These are phyloP conservation scores for Hanseniaspora singularis DNA, from an alignment of 805 yeast species.

Conservation along the genomic window DNA sequence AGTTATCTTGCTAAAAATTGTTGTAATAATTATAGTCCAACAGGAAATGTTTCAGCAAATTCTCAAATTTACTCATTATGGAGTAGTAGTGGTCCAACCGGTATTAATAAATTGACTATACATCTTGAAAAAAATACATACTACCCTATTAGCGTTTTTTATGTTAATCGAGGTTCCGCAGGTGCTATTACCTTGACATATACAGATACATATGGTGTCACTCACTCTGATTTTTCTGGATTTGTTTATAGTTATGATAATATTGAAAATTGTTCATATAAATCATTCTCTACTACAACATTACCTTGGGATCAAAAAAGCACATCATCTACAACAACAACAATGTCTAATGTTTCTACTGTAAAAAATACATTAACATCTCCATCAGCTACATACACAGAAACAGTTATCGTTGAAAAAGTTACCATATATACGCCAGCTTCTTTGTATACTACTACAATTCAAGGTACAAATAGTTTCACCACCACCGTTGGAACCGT, in stretches of 20 bases:
- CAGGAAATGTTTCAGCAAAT: not conserved
- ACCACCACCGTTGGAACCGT: not conserved
- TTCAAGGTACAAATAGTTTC: not conserved
- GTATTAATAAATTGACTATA: constrained; percentile 12
- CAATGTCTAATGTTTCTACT: no score
- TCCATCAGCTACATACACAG: not conserved
- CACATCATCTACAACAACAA: not conserved
- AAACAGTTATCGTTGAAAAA: no score
- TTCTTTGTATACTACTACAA: no score
- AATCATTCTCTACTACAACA: not conserved
- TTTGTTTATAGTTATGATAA: not conserved
- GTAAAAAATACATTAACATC: not conserved
- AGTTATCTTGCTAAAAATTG: not conserved
- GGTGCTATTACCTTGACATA: constrained; percentile 18
- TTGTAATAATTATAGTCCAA: not conserved
- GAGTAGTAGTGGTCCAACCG: constrained; percentile 1
- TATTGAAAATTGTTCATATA: not conserved
- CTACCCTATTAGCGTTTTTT: constrained; percentile 26
- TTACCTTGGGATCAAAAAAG: not conserved
- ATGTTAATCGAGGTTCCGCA: constrained; percentile 19
- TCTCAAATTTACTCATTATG: constrained; percentile 3
- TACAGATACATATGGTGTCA: constrained; percentile 20
- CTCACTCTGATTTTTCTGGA: constrained; percentile 3
- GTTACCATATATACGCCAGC: no score
- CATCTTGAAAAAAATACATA: constrained; percentile 22